Percentiles rank a stretch among this genome's conserved stretches.
Conservation (phyloP, 2,329 filamentous ascomycete species). For the Colletotrichum spinosum region DNA sequence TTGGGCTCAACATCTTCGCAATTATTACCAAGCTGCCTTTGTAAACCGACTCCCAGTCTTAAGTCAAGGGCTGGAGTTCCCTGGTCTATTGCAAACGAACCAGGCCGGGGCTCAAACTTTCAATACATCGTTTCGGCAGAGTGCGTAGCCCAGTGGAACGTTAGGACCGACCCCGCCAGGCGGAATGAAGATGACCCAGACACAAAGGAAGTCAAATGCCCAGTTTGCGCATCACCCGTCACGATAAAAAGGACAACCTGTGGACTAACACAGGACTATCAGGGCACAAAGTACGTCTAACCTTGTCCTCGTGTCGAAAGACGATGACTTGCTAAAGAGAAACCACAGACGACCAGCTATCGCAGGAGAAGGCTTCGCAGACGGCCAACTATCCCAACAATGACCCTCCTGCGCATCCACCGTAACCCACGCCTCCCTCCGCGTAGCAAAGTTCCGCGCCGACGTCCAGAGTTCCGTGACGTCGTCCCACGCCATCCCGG, state of each 20-base stretch:
- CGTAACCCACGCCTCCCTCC: constrained; percentile 67
- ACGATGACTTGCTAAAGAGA: neutral
- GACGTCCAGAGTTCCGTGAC: constrained; percentile 62
- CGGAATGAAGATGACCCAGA: constrained; percentile 62
- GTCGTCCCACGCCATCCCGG: constrained; percentile 63
- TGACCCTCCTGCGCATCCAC: constrained; percentile 60
- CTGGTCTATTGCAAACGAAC: constrained; percentile 66
- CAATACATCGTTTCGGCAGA: constrained; percentile 58
- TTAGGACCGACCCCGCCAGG: constrained; percentile 62
- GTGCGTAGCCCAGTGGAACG: constrained; percentile 57
- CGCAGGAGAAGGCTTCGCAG: constrained; percentile 62
- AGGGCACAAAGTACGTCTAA: constrained; percentile 38
- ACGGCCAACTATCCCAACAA: constrained; percentile 56
- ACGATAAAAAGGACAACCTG: constrained; percentile 67
- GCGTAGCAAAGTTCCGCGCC: constrained; percentile 66
- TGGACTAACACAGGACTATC: constrained; percentile 47
- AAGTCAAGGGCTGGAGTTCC: constrained; percentile 62
- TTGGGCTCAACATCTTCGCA: no score
- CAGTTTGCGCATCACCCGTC: constrained; percentile 54
- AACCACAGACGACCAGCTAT: constrained; percentile 41
- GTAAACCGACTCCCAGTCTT: no score
- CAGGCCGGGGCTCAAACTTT: constrained; percentile 64
- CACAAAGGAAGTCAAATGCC: constrained; percentile 61
- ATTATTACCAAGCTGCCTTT: no score
- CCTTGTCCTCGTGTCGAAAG: no score